Percentiles rank a stretch among this genome's conserved stretches.
Conservation (phyloP, 805 yeast species). For the Candida adriatica region DNA sequence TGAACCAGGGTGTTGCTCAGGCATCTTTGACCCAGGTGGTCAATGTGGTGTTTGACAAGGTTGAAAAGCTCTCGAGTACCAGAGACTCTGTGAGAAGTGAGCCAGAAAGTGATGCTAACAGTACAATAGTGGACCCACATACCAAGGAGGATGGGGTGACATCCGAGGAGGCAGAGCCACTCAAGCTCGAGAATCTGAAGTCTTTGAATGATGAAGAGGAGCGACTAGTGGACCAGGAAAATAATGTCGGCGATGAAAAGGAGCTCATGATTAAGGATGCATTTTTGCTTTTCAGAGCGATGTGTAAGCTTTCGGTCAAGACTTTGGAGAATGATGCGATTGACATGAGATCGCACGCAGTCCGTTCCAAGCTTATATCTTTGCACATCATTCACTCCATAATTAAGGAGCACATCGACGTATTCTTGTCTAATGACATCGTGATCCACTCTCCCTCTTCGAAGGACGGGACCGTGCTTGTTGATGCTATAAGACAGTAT, state of each 20-base stretch:
- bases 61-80: constrained; percentile 30
- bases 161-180: constrained; percentile 27
- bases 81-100: constrained; percentile 13
- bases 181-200: constrained; percentile 58
- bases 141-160: constrained; percentile 3
- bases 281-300: constrained; percentile 83
- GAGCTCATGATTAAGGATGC: constrained; percentile 84
- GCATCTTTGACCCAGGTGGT: constrained; percentile 91
- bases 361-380: constrained; percentile 85
- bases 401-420: constrained; percentile 75
- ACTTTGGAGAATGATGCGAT: constrained; percentile 67
- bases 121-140: constrained; percentile 11
- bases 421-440: constrained; percentile 58
- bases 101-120: constrained; percentile 25
- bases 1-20: constrained; percentile 92
- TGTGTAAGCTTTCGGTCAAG: constrained; percentile 89
- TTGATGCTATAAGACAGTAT: constrained; percentile 79
- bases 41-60: constrained; percentile 74
- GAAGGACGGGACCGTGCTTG: constrained; percentile 52
- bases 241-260: constrained; percentile 44
- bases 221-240: constrained; percentile 42
- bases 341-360: constrained; percentile 86
- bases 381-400: constrained; percentile 84
- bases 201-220: constrained; percentile 50
- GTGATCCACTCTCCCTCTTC: constrained; percentile 44